These are phyloP conservation scores for Fusarium sp. DNA, from an alignment of 2,329 filamentous ascomycete genomes.

Conservation along the genomic window DNA sequence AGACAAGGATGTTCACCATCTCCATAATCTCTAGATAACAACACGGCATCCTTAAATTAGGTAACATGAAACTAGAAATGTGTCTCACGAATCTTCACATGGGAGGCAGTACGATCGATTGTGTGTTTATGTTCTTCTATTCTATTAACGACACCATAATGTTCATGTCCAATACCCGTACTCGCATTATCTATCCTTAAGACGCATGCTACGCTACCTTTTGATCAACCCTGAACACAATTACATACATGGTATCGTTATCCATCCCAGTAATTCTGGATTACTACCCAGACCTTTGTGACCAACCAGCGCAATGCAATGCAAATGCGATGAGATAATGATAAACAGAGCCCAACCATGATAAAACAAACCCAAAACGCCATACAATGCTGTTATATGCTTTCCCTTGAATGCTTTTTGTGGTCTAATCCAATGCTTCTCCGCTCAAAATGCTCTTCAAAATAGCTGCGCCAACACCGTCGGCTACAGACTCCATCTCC, in stretches of 20 bases:
- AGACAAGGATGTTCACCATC: not conserved
- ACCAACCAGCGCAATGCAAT: slow-evolving; percentile 34
- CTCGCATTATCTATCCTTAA: not conserved
- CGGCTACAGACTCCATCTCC: slow-evolving; percentile 79
- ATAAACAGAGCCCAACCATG: slow-evolving; percentile 10
- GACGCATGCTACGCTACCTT: not conserved
- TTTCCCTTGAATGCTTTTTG: slow-evolving; percentile 13
- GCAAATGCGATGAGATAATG: slow-evolving; percentile 31
- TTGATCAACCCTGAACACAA: slow-evolving; percentile 17
- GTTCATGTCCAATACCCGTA: slow-evolving; percentile 1
- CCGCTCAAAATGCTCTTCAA: slow-evolving; percentile 71
- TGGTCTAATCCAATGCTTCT: slow-evolving; percentile 65
- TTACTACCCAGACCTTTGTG: slow-evolving; percentile 15
- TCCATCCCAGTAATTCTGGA: slow-evolving; percentile 19
- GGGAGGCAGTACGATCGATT: not conserved
- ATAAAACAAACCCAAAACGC: slow-evolving; percentile 32
- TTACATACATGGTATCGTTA: slow-evolving; percentile 38
- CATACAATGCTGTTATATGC: slow-evolving; percentile 38
- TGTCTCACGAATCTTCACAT: not conserved
- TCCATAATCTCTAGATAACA: not conserved
- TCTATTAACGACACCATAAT: slow-evolving; percentile 12
- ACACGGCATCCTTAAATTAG: not conserved
- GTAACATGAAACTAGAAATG: not conserved
- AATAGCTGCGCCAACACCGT: slow-evolving; percentile 71
- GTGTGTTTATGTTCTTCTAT: slow-evolving; percentile 14